phyloP scores from a whole-genome alignment of 768 basidiomycete species.

The Amanita jacksonii region DNA sequence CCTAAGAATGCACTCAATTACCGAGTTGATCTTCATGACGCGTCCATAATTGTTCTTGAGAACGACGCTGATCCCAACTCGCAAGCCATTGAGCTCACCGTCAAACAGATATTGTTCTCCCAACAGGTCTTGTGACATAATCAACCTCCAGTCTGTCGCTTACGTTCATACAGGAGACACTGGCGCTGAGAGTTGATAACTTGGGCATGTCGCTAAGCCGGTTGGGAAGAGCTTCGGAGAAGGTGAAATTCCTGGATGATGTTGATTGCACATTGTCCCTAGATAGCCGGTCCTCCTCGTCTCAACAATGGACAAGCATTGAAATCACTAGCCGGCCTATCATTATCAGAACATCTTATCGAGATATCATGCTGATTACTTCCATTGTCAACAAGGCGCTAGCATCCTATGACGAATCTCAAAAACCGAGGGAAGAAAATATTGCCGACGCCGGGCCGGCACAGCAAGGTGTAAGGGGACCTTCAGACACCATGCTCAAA shows the following conservation, averaged over 20 bases:
- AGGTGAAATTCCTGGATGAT: conserved; percentile 88
- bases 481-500: conserved; percentile 12
- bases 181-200: conserved; percentile 69
- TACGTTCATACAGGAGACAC: conserved; percentile 46
- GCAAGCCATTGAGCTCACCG: conserved; percentile 79
- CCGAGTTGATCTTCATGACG: conserved; percentile 83
- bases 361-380: conserved; percentile 85
- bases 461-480: background rate
- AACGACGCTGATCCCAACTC: conserved; percentile 70
- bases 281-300: conserved; percentile 68
- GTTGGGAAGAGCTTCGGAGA: conserved; percentile 79
- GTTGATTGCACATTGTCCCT: conserved; percentile 81
- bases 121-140: conserved; percentile 55
- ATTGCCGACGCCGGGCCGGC: background rate
- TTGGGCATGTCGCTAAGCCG: conserved; percentile 90
- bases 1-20: conserved; percentile 35
- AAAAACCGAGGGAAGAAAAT: conserved; percentile 12
- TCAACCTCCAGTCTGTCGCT: background rate
- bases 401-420: conserved; percentile 54
- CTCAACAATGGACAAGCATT: conserved; percentile 70
- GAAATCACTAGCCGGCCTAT: conserved; percentile 78
- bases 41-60: conserved; percentile 83
- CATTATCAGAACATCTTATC: conserved; percentile 89
- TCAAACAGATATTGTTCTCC: conserved; percentile 78
- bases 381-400: conserved; percentile 81